Conservation (phyloP, 1,139 yeast genomes). For the Protomyces inouyei region DNA sequence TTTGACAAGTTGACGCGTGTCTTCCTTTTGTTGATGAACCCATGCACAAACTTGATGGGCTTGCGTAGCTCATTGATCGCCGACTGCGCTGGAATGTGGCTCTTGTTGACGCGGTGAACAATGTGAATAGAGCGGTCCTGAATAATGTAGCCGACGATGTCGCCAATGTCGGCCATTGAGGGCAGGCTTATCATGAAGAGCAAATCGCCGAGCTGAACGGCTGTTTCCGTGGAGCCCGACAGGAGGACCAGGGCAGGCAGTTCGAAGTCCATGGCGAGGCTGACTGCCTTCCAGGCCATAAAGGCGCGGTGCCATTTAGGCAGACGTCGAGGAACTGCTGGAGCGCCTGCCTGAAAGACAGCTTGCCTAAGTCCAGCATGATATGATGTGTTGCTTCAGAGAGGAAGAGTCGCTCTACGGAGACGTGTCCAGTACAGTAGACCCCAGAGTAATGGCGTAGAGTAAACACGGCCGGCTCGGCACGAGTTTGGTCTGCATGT, state of each 20-base stretch:
- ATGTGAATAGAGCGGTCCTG: conserved; percentile 79
- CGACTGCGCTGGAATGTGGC: conserved; percentile 47
- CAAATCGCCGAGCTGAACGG: conserved; percentile 96
- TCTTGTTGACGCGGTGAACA: conserved; percentile 88
- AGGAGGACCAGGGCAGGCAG: conserved; percentile 95
- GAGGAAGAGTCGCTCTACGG: no score
- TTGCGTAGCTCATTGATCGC: conserved; percentile 30
- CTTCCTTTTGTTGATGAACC: background rate
- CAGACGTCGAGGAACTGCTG: conserved; percentile 27
- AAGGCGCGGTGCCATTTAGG: conserved; percentile 56
- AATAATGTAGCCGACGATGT: conserved; percentile 89
- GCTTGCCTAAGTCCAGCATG: conserved; percentile 22
- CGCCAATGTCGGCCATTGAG: conserved; percentile 69
- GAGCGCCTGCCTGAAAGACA: conserved; percentile 11
- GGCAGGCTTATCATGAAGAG: conserved; percentile 86
- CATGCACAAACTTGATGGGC: conserved; percentile 3
- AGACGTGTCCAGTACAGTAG: background rate
- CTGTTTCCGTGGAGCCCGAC: conserved; percentile 99
- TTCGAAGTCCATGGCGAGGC: conserved; percentile 72
- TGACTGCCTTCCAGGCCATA: conserved; percentile 83
- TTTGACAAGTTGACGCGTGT: background rate
- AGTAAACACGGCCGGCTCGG: no score
- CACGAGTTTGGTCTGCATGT: no score
- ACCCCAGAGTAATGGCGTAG: no score
- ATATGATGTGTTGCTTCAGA: background rate